A percentile compares a stretch with the other conserved stretches of the same genome.
Evolutionary conservation across 176 grass and related monocot species (phyloP).

Genomic region (Hordeum vulgare): DNA sequence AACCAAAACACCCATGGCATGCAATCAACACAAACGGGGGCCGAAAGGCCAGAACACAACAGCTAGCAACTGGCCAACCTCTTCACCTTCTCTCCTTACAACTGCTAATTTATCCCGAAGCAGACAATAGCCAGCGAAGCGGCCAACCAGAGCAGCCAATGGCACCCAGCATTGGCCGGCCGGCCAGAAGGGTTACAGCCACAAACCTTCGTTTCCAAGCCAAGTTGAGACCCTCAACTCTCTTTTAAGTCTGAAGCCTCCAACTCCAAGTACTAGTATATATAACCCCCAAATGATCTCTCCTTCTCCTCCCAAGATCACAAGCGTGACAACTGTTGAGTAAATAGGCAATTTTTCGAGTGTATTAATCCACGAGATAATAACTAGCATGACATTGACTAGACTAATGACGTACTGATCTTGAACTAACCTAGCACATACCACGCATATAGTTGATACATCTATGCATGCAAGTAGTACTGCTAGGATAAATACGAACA

Average conservation of each 20-base stretch:
- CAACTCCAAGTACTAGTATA: neutral
- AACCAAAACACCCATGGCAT: neutral
- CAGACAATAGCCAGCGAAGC: constrained; percentile 10
- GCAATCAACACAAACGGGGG: neutral
- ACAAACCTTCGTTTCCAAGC: constrained; percentile 25
- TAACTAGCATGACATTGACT: no score
- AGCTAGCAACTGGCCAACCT: neutral
- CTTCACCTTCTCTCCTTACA: neutral
- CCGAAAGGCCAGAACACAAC: neutral
- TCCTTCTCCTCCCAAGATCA: neutral
- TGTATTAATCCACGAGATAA: no score
- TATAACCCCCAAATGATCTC: neutral
- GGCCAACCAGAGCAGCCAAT: constrained; percentile 7
- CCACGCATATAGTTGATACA: no score
- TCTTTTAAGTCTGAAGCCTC: neutral
- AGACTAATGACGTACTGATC: no score
- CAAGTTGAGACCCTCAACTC: neutral
- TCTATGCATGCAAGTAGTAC: no score
- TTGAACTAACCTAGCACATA: no score
- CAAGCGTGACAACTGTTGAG: neutral
- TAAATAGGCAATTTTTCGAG: no score
- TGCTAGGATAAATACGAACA: no score
- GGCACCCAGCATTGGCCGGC: neutral
- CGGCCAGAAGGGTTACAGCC: constrained; percentile 26
- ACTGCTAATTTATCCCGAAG: neutral